Evolutionary conservation across 306 rosid species (phyloP), one percentile per base, ranked within the genome.

Genomic region (Crataegus laevigata): DNA sequence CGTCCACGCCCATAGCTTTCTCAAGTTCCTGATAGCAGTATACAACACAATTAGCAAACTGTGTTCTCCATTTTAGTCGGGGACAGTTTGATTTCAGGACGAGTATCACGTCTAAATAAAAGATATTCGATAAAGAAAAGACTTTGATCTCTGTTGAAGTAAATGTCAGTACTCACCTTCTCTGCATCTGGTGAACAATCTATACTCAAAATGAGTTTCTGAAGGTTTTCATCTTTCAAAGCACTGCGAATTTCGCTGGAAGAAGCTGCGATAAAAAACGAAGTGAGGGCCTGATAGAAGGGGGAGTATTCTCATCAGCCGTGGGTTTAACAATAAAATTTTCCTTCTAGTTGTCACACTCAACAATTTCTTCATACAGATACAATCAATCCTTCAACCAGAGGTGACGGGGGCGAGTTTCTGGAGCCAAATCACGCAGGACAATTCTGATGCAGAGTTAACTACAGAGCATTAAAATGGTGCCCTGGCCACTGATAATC

Each of bases 1-100:
- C 81, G 83, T 91, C 96, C 66, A 76, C 82, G 25, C 74, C 86
- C 93, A 91, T 88, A 30, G 97, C 96, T 78, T 83, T 89, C 73
- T 87, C 98, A 72, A 91, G 90, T 79, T 88, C 97, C 96, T 94
- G 68, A 73, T 42, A 15, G 76, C n/a, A 57, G 73, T 8, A 83
- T 57, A 72, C 60, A 66, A 69, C 77, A 70, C 55, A 62, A 71
- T 71, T 40, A 82, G 72, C 69, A 42, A 69, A 66, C 22, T 30
- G 36, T 40, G 45, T 22, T 65, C 67, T 30, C 28, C 26, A 38
- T 47, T 38, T 24, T 36, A 32, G 36, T 29, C 24, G 15, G 30
- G 50, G 32, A 38, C 75, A 65, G 51, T 26, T 52, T 63, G 74
- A 80, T 66, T 43, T 24, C 74, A 4, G 61, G 77, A n/a, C 30